Evolutionary conservation across 2,329 filamentous ascomycete species (phyloP).

Genomic region (Hypoxylon rubiginosum): DNA sequence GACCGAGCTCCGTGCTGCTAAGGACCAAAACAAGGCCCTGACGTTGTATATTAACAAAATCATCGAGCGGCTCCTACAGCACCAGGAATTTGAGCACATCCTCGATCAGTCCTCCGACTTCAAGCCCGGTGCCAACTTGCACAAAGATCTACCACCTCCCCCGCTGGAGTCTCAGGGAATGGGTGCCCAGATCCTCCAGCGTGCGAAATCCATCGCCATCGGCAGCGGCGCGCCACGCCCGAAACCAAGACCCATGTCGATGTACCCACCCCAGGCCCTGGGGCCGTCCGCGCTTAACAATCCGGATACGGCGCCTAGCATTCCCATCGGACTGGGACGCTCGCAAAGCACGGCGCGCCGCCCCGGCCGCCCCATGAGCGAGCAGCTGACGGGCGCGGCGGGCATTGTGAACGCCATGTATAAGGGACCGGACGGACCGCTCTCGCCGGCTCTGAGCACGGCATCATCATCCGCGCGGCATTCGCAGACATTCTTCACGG

Average conservation of each 20-base stretch:
- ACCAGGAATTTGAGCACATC: slow-evolving; percentile 95
- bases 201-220: slow-evolving; percentile 72
- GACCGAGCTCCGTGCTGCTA: slow-evolving; percentile 80
- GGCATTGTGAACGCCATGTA: slow-evolving; percentile 92
- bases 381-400: slow-evolving; percentile 73
- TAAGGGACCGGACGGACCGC: slow-evolving; percentile 75
- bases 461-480: slow-evolving; percentile 62
- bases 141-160: slow-evolving; percentile 88
- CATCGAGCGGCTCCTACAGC: slow-evolving; percentile 92
- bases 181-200: slow-evolving; percentile 67
- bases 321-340: slow-evolving; percentile 74
- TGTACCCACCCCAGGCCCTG: slow-evolving; percentile 47
- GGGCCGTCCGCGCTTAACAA: slow-evolving; percentile 67
- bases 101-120: slow-evolving; percentile 81
- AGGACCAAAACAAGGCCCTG: slow-evolving; percentile 96
- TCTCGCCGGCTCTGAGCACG: slow-evolving; percentile 70
- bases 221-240: slow-evolving; percentile 54
- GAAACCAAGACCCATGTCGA: slow-evolving; percentile 69
- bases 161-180: slow-evolving; percentile 68
- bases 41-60: slow-evolving; percentile 99
- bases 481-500: slow-evolving; percentile 73
- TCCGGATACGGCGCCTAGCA: slow-evolving; percentile 80
- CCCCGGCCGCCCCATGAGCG: slow-evolving; percentile 69
- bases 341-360: slow-evolving; percentile 66
- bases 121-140: slow-evolving; percentile 68